phyloP scores from a whole-genome alignment of 1,139 yeast genomes.

The Kurtzmaniella quercitrusa region DNA sequence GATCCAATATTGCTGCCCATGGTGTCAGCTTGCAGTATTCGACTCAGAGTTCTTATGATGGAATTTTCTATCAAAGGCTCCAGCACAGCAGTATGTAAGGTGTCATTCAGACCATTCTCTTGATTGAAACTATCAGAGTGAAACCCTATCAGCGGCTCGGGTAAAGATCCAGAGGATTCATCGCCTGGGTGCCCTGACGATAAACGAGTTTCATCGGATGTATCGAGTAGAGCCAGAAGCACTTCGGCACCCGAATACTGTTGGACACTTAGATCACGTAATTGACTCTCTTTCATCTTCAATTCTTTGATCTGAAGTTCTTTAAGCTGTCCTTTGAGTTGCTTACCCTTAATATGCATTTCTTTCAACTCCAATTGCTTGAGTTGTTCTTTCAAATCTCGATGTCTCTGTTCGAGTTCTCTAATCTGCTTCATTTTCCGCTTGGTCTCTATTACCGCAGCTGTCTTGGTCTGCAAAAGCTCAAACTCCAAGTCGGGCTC shows the following conservation, averaged over 20 bases:
- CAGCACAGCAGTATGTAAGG: conserved; percentile 1
- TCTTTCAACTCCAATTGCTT: conserved; percentile 5
- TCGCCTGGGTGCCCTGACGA: neutral
- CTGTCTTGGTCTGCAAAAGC: conserved; percentile 4
- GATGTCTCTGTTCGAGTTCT: conserved; percentile 5
- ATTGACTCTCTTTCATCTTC: conserved; percentile 6
- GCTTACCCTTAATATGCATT: conserved; percentile 6
- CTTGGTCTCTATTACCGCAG: conserved; percentile 1
- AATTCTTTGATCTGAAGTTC: conserved; percentile 5
- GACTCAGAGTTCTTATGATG: conserved; percentile 2
- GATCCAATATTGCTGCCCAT: neutral
- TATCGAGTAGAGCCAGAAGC: neutral
- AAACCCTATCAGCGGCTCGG: neutral
- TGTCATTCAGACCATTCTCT: neutral
- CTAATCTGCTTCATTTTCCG: conserved; percentile 2
- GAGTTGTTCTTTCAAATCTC: conserved; percentile 4
- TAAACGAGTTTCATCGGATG: neutral
- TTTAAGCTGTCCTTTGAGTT: conserved; percentile 5
- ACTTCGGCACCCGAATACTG: neutral
- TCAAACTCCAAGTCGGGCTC: conserved; percentile 6
- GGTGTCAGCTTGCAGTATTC: neutral
- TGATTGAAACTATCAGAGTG: neutral
- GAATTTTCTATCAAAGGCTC: neutral
- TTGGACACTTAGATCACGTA: neutral
- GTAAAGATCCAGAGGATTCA: neutral